Evolutionary conservation across 2,329 filamentous ascomycete genomes (phyloP).

Genomic region (Parasarocladium wereldwijsianum): DNA sequence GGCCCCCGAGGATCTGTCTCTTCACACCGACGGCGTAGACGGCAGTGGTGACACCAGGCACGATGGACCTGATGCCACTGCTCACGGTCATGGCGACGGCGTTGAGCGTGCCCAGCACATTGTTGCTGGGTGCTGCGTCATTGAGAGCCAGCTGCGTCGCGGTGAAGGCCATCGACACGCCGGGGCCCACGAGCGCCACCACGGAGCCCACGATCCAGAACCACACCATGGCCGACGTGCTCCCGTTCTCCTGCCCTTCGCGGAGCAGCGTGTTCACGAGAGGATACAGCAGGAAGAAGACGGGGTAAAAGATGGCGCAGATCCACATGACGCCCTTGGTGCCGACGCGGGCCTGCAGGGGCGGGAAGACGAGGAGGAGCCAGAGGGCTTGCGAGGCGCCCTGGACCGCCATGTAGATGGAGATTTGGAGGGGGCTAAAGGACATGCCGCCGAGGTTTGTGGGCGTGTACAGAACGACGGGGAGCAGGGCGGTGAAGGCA

Average conservation of each 20-base stretch:
- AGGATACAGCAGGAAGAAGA: conserved; percentile 47
- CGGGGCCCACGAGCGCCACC: conserved; percentile 38
- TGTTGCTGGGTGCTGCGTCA: conserved; percentile 51
- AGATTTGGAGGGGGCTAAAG: conserved; percentile 49
- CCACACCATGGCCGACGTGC: conserved; percentile 15
- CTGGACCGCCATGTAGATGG: conserved; percentile 46
- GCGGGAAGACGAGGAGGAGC: conserved; percentile 57
- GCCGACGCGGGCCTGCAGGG: conserved; percentile 48
- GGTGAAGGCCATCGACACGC: conserved; percentile 56
- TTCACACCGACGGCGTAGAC: conserved; percentile 54
- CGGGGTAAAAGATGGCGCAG: conserved; percentile 42
- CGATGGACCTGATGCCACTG: conserved; percentile 48
- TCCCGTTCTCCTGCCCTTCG: conserved; percentile 18
- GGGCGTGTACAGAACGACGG: conserved; percentile 54
- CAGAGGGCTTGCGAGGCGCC: conserved; percentile 56
- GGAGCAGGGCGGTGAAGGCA: conserved; percentile 54
- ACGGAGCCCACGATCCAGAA: conserved; percentile 40
- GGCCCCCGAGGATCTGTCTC: conserved; percentile 45
- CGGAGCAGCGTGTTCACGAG: conserved; percentile 32
- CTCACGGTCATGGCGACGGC: conserved; percentile 41
- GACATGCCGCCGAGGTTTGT: conserved; percentile 48
- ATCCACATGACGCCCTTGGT: conserved; percentile 48
- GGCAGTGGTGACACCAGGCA: conserved; percentile 50
- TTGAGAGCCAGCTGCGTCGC: conserved; percentile 61
- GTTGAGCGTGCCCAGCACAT: conserved; percentile 56